Conservation (phyloP, 495 filamentous ascomycete genomes). For the Acidiella bohemica region DNA sequence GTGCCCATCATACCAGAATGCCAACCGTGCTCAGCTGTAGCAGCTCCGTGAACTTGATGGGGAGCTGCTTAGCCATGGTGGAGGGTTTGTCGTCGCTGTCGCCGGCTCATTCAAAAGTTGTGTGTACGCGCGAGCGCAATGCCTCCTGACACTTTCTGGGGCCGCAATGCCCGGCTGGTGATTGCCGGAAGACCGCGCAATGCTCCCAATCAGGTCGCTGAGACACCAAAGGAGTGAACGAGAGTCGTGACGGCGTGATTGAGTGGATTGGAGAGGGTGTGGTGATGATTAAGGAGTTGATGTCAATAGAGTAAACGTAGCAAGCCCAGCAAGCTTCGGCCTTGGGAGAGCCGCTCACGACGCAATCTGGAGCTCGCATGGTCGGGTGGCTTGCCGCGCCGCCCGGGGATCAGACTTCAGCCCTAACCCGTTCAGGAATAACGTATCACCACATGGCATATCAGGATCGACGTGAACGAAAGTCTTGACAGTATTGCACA, state of each 20-base stretch:
- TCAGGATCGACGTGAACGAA: no score
- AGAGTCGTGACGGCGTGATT: constrained; percentile 11
- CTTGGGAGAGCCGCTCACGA: no score
- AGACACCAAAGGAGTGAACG: constrained; percentile 10
- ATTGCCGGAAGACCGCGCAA: neutral
- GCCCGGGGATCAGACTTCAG: no score
- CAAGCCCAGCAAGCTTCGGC: no score
- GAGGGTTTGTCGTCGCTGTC: constrained; percentile 26
- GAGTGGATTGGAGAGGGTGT: no score
- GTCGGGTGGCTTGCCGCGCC: no score
- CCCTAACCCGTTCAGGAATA: no score
- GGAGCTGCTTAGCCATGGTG: constrained; percentile 47
- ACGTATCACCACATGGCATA: no score
- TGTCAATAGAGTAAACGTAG: no score
- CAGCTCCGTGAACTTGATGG: constrained; percentile 92
- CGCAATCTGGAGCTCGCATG: no score
- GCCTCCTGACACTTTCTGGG: constrained; percentile 1
- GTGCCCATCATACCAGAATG: constrained; percentile 76
- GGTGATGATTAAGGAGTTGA: no score
- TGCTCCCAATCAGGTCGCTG: neutral
- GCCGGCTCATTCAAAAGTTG: constrained; percentile 13
- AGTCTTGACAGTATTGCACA: no score
- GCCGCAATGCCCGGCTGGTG: neutral
- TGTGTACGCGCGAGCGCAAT: constrained; percentile 1
- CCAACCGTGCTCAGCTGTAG: constrained; percentile 66